These are phyloP conservation scores for Colletotrichum echinochloae DNA, from an alignment of 2,329 filamentous ascomycete genomes.

Conservation along the genomic window DNA sequence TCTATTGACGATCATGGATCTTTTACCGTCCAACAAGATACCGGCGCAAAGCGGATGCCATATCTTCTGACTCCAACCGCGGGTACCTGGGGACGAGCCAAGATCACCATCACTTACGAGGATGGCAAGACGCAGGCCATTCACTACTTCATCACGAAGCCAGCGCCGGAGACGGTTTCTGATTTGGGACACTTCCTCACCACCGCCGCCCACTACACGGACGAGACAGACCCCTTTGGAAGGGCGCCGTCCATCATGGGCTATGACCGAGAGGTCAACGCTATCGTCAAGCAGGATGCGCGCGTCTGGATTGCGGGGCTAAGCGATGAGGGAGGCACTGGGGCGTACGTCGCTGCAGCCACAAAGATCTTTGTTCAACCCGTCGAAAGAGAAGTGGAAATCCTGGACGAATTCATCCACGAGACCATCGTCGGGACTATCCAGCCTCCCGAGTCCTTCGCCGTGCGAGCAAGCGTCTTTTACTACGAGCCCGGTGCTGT, in stretches of 20 bases:
- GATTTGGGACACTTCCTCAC: constrained; percentile 66
- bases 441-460: constrained; percentile 56
- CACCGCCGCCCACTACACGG: constrained; percentile 63
- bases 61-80: constrained; percentile 59
- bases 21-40: constrained; percentile 43
- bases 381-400: constrained; percentile 59
- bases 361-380: constrained; percentile 68
- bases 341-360: constrained; percentile 65
- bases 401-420: constrained; percentile 66
- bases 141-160: constrained; percentile 67
- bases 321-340: constrained; percentile 70
- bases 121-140: constrained; percentile 63
- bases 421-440: constrained; percentile 63
- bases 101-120: constrained; percentile 60
- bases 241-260: constrained; percentile 67
- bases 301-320: constrained; percentile 70
- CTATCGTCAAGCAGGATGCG: constrained; percentile 58
- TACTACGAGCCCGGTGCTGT: constrained; percentile 63
- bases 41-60: constrained; percentile 23
- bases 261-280: constrained; percentile 63
- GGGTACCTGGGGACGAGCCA: constrained; percentile 61
- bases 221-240: constrained; percentile 65
- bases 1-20: constrained; percentile 55
- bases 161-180: constrained; percentile 55
- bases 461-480: constrained; percentile 63